Percentiles rank a stretch among this genome's conserved stretches.
phyloP scores from a whole-genome alignment of 2,329 filamentous ascomycete genomes.

The Scedosporium dehoogii region DNA sequence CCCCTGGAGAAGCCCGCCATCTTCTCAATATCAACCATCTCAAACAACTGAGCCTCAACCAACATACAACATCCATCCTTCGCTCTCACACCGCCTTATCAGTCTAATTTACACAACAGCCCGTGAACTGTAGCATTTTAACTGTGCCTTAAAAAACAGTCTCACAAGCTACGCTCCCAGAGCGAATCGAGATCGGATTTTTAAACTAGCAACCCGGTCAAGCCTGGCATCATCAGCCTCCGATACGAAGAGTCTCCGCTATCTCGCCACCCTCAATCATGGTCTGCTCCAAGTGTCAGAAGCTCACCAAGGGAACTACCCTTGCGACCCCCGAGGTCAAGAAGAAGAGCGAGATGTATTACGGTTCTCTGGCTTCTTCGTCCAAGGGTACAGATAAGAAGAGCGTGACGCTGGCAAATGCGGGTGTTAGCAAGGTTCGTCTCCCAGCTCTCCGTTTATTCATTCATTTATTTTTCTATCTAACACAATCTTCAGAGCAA shows the following conservation, averaged over 20 bases:
- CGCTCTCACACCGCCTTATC: not conserved
- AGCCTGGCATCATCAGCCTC: not conserved
- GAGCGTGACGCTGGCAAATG: slow-evolving; percentile 45
- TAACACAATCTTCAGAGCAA: slow-evolving; percentile 40
- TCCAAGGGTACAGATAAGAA: slow-evolving; percentile 28
- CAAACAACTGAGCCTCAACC: not conserved
- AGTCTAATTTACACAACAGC: not conserved
- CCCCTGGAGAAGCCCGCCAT: not conserved
- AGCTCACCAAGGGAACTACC: slow-evolving; percentile 42
- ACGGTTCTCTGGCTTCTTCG: slow-evolving; percentile 43
- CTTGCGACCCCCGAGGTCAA: slow-evolving; percentile 56
- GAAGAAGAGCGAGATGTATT: slow-evolving; percentile 58
- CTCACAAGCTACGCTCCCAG: not conserved
- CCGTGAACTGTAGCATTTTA: not conserved
- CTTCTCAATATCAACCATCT: not conserved
- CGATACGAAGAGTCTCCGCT: not conserved
- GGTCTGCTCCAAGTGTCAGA: slow-evolving; percentile 57
- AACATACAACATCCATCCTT: not conserved
- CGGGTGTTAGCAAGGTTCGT: slow-evolving; percentile 47
- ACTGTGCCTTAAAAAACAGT: not conserved
- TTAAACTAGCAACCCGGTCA: not conserved
- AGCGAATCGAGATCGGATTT: not conserved
- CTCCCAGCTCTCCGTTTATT: not conserved
- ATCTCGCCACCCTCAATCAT: slow-evolving; percentile 22
- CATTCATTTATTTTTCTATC: not conserved